Evolutionary conservation across 257 asterid genomes (phyloP).

Genomic region (Datura wrightii): DNA sequence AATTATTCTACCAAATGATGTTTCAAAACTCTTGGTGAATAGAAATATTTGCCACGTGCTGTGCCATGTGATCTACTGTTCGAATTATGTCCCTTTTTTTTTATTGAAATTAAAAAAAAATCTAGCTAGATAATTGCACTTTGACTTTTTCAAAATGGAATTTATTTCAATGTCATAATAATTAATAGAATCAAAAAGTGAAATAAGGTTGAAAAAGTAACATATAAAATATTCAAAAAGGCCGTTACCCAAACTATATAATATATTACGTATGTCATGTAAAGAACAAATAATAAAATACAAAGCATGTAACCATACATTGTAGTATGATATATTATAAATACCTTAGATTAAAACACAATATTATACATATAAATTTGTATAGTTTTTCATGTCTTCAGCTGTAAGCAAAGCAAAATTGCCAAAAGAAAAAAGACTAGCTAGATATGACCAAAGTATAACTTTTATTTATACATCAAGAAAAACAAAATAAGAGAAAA

Average conservation of each 20-base stretch:
- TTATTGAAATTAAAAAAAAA: neutral
- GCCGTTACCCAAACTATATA: neutral
- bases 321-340: too few relatives aligned
- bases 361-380: too few relatives aligned
- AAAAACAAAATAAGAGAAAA: neutral
- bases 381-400: neutral
- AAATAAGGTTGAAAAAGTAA: neutral
- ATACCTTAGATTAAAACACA: too few relatives aligned
- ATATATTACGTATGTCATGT: too few relatives aligned
- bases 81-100: neutral
- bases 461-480: too few relatives aligned
- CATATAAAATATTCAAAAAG: neutral
- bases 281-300: too few relatives aligned
- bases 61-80: neutral
- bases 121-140: neutral
- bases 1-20: too few relatives aligned
- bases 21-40: neutral
- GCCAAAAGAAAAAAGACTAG: neutral
- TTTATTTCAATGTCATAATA: too few relatives aligned
- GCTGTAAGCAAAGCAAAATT: neutral
- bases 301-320: too few relatives aligned
- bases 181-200: neutral
- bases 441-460: neutral
- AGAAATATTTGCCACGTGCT: neutral
- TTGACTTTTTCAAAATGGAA: too few relatives aligned